Conservation (phyloP, 192 early-diverging fungal species). For the Coemansia sp. region DNA sequence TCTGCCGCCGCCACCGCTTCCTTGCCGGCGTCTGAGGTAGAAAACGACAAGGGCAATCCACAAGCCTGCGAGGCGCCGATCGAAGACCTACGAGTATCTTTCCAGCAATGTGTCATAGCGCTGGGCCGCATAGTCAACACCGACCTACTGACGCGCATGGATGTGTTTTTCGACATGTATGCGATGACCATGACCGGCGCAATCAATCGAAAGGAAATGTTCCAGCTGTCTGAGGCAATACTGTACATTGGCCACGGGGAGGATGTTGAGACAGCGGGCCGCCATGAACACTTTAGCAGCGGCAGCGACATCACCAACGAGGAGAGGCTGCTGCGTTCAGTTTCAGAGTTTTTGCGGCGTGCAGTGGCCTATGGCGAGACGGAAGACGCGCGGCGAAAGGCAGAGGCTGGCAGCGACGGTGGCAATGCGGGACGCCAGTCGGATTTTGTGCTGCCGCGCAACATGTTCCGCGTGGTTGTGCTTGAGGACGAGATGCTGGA, state of each 20-base stretch:
- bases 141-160: conserved; percentile 73
- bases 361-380: conserved; percentile 13
- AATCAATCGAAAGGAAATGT: conserved; percentile 72
- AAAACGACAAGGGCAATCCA: no score
- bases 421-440: neutral
- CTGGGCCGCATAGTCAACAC: conserved; percentile 70
- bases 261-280: conserved; percentile 21
- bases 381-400: neutral
- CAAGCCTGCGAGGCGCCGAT: conserved; percentile 9
- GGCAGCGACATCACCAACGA: conserved; percentile 36
- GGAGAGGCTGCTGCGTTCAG: conserved; percentile 44
- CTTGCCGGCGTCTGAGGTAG: no score
- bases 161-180: conserved; percentile 80
- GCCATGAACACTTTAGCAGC: neutral
- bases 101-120: conserved; percentile 76
- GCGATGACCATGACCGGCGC: conserved; percentile 62
- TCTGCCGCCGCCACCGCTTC: neutral
- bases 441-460: conserved; percentile 32
- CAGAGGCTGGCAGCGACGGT: neutral
- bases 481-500: conserved; percentile 83
- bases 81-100: conserved; percentile 54
- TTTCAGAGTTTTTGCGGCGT: conserved; percentile 35
- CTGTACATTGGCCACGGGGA: conserved; percentile 63
- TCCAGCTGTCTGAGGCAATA: conserved; percentile 79
- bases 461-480: conserved; percentile 74